Percentiles rank a stretch among this genome's conserved stretches.
Evolutionary conservation across 129 eudicot species (phyloP).

Genomic region (Tanacetum coccineum): DNA sequence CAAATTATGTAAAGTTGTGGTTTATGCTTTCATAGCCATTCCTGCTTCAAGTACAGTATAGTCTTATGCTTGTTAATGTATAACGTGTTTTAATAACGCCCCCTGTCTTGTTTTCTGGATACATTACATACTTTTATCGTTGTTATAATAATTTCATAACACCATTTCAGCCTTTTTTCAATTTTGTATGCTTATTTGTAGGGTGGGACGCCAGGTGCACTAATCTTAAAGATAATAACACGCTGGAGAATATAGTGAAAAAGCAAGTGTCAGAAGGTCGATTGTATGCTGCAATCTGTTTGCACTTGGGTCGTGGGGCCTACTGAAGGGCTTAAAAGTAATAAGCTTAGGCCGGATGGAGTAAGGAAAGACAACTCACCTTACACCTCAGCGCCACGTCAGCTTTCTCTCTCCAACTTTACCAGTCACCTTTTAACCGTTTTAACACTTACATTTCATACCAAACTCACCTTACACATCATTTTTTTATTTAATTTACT

Average conservation of each 20-base stretch:
- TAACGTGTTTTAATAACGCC: background rate
- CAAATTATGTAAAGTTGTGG: background rate
- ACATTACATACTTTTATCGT: background rate
- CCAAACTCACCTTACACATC: too few relatives aligned
- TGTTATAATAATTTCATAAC: slow-evolving; percentile 2
- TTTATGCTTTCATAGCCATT: slow-evolving; percentile 7
- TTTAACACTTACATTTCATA: too few relatives aligned
- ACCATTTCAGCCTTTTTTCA: background rate
- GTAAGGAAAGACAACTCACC: too few relatives aligned
- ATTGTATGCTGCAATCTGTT: slow-evolving; percentile 89
- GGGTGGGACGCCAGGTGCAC: slow-evolving; percentile 96
- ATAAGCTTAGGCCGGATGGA: too few relatives aligned
- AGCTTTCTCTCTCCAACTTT: too few relatives aligned
- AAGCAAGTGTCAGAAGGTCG: slow-evolving; percentile 89
- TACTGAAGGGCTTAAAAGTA: slow-evolving; percentile 81
- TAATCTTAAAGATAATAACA: slow-evolving; percentile 55
- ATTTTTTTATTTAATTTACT: too few relatives aligned
- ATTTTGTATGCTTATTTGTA: slow-evolving; percentile 13
- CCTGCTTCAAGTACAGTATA: background rate
- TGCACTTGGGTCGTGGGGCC: slow-evolving; percentile 94
- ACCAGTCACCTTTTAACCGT: too few relatives aligned
- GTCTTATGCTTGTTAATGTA: slow-evolving; percentile 7
- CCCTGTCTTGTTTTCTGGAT: background rate
- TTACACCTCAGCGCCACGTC: too few relatives aligned
- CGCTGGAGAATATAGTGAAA: slow-evolving; percentile 60